Percentiles rank a stretch among this genome's conserved stretches.
Evolutionary conservation across 257 asterid genomes (phyloP).

Genomic region (Solanum corneliomulleri): DNA sequence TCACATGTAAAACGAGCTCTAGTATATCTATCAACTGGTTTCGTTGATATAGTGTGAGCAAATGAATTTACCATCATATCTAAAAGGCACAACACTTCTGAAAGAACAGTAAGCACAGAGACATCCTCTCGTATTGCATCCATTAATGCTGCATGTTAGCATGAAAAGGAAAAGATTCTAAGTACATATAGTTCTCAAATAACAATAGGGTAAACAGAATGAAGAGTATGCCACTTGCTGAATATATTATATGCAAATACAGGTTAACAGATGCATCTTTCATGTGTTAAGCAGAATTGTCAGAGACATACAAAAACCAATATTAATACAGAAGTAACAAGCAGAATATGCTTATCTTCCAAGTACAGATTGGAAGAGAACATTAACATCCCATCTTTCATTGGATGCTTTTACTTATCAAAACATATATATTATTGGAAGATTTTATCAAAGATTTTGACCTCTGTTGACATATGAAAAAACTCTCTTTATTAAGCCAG

Average conservation of each 20-base stretch:
- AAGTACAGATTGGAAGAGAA: neutral
- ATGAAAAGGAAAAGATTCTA: slow-evolving; percentile 6
- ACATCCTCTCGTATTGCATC: slow-evolving; percentile 77
- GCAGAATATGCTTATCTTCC: neutral
- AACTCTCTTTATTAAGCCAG: neutral
- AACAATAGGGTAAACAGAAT: neutral
- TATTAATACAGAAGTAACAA: neutral
- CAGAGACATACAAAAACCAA: neutral
- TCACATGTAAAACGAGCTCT: slow-evolving; percentile 85
- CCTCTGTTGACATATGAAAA: neutral
- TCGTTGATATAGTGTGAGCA: slow-evolving; percentile 84
- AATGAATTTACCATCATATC: slow-evolving; percentile 96
- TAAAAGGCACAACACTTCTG: slow-evolving; percentile 92
- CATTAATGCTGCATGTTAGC: slow-evolving; percentile 58
- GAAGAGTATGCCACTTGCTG: neutral
- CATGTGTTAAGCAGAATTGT: neutral
- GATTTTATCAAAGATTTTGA: neutral
- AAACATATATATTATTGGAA: neutral
- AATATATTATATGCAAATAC: neutral
- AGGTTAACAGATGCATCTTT: neutral
- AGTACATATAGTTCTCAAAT: neutral
- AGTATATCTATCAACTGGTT: slow-evolving; percentile 84
- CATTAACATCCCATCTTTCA: neutral
- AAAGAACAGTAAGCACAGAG: slow-evolving; percentile 68
- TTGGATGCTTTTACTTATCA: neutral